Percentiles rank a stretch among this genome's conserved stretches.
These are phyloP conservation scores for Rosa rugosa DNA, from an alignment of 306 rosid species.

Conservation along the genomic window DNA sequence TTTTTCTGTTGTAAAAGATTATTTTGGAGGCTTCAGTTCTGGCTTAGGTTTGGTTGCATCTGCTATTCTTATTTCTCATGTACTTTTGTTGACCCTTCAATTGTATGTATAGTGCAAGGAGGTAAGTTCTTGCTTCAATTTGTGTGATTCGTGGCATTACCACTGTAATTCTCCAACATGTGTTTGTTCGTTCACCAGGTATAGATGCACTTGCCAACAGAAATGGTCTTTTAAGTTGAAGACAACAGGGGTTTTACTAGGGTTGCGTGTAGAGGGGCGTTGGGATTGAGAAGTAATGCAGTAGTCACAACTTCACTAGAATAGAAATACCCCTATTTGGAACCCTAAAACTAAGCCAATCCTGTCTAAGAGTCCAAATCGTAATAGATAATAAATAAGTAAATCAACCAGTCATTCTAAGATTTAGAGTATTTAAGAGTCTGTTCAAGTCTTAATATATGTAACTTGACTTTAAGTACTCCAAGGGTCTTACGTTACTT, in stretches of 20 bases:
- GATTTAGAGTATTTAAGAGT: neutral
- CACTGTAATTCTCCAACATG: neutral
- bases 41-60: neutral
- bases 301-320: neutral
- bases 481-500: neutral
- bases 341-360: neutral
- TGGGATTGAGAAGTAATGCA: neutral
- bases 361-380: neutral
- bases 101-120: neutral
- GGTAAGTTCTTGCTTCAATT: neutral
- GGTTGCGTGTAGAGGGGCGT: neutral
- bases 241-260: neutral
- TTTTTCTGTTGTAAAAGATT: neutral
- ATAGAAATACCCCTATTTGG: neutral
- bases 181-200: neutral
- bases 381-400: neutral
- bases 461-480: neutral
- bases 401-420: neutral
- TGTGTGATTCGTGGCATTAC: neutral
- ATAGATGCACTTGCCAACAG: constrained; percentile 8
- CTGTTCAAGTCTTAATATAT: neutral
- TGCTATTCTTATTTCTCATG: neutral
- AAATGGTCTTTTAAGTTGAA: neutral
- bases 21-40: neutral
- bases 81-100: neutral